Conservation (phyloP, 208 protist genomes). For the Acanthamoeba royreba region DNA sequence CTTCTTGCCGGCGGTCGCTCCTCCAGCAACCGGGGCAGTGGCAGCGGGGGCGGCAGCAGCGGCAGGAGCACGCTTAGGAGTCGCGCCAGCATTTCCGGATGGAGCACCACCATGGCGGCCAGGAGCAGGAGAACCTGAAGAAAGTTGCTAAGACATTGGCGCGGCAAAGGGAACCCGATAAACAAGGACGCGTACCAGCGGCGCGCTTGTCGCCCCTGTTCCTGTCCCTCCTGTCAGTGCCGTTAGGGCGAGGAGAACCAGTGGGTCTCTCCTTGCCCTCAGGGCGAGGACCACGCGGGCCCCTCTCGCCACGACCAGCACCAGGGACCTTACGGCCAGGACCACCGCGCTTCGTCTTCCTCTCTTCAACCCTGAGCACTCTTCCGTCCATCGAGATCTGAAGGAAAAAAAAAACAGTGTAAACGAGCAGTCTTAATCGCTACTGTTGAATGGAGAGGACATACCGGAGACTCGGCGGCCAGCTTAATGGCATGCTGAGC, state of each 20-base stretch:
- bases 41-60: neutral
- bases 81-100: no score
- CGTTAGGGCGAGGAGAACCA: neutral
- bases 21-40: no score
- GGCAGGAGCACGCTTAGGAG: neutral
- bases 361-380: neutral
- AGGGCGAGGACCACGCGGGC: neutral
- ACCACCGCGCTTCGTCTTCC: neutral
- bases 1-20: neutral
- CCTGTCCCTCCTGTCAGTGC: neutral
- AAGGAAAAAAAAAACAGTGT: neutral
- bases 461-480: neutral
- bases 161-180: no score
- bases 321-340: neutral
- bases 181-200: no score
- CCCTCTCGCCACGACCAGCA: neutral
- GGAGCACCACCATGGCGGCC: no score
- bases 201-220: neutral
- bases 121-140: neutral
- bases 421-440: neutral
- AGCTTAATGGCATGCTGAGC: neutral
- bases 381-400: conserved; percentile 3
- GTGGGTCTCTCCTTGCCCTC: neutral
- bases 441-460: neutral
- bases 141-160: no score